Evolutionary conservation across 208 protist species (phyloP), one percentile per base, ranked within the genome.

Genomic region (Naegleria gruberi): DNA sequence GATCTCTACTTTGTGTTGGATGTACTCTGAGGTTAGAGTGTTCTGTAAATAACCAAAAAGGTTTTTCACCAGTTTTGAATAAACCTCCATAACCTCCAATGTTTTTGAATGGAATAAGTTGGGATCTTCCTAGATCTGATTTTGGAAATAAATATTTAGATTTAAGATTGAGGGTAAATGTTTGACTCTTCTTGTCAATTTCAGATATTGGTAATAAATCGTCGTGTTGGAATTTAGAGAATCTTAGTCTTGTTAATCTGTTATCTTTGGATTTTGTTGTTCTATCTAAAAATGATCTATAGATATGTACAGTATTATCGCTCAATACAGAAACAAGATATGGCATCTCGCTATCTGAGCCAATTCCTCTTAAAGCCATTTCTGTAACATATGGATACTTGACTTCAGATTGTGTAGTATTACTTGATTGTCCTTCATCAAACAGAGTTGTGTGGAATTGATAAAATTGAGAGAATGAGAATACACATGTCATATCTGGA

Each of bases 231-330:
- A 51, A 23, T 84, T 51, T 77, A 15, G 55, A n/a, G 73, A 88
- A 89, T 89, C 89, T 44, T 42, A 86, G 89, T n/a, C 40, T 89
- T 15, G 5, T 44, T n/a, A 77, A 65, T 84, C 88, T 90, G 46
- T 15, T 30, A 30, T 42, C 40, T 5, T 73, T 42, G 0, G 43
- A 7, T 37, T 74, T 81, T 0, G 45, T 43, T 2, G 37, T 8
- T 55, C 44, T 43, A 57, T 91, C 8, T 26, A 84, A 37, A 26
- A 87, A 91, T 82, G 57, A 17, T 65, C 44, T 90, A 40, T 91
- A 91, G 7, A 47, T 42, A 23, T 47, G 41, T 40, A 91, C 17
- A 4, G 73, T 43, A 19, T 87, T 30, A 83, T 91, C 90, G 34
- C 47, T 90, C 41, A 87, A 42, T 30, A 91, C 30, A 6, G 90